Percentiles rank a stretch among this genome's conserved stretches.
Evolutionary conservation across 169 alveolate genomes (phyloP).

Genomic region (Cystoisospora suis): DNA sequence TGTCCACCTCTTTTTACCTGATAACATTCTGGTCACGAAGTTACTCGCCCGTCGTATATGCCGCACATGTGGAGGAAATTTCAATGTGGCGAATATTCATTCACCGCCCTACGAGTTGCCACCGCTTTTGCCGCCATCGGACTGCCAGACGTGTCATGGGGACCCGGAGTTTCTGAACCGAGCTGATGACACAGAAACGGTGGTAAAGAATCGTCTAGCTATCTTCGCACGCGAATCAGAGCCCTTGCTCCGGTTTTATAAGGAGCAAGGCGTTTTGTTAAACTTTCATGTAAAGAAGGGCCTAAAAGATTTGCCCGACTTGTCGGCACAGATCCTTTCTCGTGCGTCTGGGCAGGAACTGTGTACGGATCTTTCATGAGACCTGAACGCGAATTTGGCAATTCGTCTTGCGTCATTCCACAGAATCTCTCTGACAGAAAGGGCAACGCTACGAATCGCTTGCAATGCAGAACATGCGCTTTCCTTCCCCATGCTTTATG

Average conservation of each 20-base stretch:
- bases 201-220: constrained; percentile 38
- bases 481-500: too few relatives aligned
- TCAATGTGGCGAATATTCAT: constrained; percentile 66
- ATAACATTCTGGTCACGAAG: constrained; percentile 35
- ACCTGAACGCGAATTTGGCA: too few relatives aligned
- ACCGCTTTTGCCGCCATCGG: constrained; percentile 57
- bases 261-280: constrained; percentile 14
- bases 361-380: background rate
- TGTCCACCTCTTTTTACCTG: constrained; percentile 58
- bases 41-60: constrained; percentile 65
- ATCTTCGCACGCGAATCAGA: background rate
- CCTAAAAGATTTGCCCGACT: constrained; percentile 22
- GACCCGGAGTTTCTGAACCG: constrained; percentile 28
- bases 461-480: too few relatives aligned
- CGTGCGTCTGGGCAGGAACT: background rate
- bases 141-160: constrained; percentile 40
- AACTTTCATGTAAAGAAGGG: constrained; percentile 53
- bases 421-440: too few relatives aligned
- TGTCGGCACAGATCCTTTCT: background rate
- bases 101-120: constrained; percentile 63
- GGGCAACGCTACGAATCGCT: too few relatives aligned
- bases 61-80: constrained; percentile 57
- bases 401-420: too few relatives aligned
- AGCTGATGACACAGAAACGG: constrained; percentile 52
- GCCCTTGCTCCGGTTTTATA: constrained; percentile 49